phyloP scores from a whole-genome alignment of 2,329 filamentous ascomycete species.

The Ascochyta clinopodiicola region DNA sequence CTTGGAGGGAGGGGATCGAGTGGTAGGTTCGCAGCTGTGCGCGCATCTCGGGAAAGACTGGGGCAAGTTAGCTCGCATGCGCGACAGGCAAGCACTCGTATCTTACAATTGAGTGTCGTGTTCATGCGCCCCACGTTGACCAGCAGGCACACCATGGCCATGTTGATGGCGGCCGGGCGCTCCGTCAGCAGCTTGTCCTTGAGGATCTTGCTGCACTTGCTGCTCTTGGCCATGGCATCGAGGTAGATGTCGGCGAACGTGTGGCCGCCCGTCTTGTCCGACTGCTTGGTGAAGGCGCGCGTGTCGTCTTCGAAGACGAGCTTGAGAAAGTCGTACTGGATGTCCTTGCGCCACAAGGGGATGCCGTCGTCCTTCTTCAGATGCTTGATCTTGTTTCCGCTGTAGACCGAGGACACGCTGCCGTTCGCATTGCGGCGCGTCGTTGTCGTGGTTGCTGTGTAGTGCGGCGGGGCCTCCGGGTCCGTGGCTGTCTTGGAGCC shows the following conservation, averaged over 20 bases:
- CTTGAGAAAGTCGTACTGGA: slow-evolving; percentile 85
- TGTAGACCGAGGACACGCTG: slow-evolving; percentile 70
- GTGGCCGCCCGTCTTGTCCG: slow-evolving; percentile 75
- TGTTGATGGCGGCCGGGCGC: slow-evolving; percentile 88
- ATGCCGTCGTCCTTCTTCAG: slow-evolving; percentile 89
- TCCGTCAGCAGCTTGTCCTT: slow-evolving; percentile 96
- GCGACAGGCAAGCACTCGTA: neutral
- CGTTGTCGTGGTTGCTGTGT: slow-evolving; percentile 58
- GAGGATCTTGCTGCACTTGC: slow-evolving; percentile 98
- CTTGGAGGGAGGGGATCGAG: slow-evolving; percentile 94
- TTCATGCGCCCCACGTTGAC: slow-evolving; percentile 99
- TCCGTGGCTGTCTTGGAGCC: slow-evolving; percentile 37
- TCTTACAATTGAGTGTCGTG: slow-evolving; percentile 92
- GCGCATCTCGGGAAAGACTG: slow-evolving; percentile 99
- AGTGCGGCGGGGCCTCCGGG: slow-evolving; percentile 43
- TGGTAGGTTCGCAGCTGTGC: slow-evolving; percentile 97
- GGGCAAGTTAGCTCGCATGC: slow-evolving; percentile 22
- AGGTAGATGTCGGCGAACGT: slow-evolving; percentile 96
- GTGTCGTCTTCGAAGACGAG: slow-evolving; percentile 78
- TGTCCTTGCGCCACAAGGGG: slow-evolving; percentile 84
- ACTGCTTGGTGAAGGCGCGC: slow-evolving; percentile 88
- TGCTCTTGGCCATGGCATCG: slow-evolving; percentile 97
- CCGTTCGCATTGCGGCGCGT: slow-evolving; percentile 69
- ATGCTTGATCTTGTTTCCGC: slow-evolving; percentile 79
- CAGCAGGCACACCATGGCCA: slow-evolving; percentile 98